These are phyloP conservation scores for Myriangium duriaei DNA, from an alignment of 2,329 filamentous ascomycete species.

Conservation along the genomic window DNA sequence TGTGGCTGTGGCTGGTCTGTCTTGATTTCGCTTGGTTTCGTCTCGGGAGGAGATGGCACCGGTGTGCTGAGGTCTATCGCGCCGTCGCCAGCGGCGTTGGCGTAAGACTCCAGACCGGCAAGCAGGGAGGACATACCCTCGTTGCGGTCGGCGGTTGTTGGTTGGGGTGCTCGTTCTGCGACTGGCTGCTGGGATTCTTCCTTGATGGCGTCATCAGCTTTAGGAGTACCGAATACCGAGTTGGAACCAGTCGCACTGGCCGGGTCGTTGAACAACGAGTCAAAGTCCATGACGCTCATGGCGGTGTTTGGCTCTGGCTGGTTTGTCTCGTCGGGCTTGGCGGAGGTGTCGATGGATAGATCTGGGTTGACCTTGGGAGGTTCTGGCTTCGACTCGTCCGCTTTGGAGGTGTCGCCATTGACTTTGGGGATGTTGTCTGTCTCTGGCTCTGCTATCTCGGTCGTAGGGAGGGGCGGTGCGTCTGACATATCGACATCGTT, in stretches of 20 bases:
- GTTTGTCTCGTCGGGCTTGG: conserved; percentile 1
- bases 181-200: neutral
- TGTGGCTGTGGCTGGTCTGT: conserved; percentile 6
- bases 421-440: neutral
- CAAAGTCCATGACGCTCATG: conserved; percentile 21
- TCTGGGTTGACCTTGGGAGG: conserved; percentile 1
- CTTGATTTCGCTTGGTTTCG: neutral
- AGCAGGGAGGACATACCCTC: conserved; percentile 25
- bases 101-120: conserved; percentile 30
- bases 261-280: conserved; percentile 24
- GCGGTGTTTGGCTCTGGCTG: conserved; percentile 9
- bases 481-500: conserved; percentile 12
- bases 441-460: neutral
- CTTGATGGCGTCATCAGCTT: conserved; percentile 1
- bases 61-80: conserved; percentile 14
- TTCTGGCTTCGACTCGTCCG: conserved; percentile 7
- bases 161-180: conserved; percentile 12
- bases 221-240: conserved; percentile 14
- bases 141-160: conserved; percentile 15
- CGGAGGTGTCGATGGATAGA: conserved; percentile 1
- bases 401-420: neutral
- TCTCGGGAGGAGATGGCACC: neutral
- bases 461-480: conserved; percentile 7
- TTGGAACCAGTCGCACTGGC: conserved; percentile 14
- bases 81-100: conserved; percentile 18